A percentile compares a stretch with the other conserved stretches of the same genome.
These are phyloP conservation scores for Colletotrichum orbiculare DNA, from an alignment of 2,329 filamentous ascomycete genomes.

Conservation along the genomic window DNA sequence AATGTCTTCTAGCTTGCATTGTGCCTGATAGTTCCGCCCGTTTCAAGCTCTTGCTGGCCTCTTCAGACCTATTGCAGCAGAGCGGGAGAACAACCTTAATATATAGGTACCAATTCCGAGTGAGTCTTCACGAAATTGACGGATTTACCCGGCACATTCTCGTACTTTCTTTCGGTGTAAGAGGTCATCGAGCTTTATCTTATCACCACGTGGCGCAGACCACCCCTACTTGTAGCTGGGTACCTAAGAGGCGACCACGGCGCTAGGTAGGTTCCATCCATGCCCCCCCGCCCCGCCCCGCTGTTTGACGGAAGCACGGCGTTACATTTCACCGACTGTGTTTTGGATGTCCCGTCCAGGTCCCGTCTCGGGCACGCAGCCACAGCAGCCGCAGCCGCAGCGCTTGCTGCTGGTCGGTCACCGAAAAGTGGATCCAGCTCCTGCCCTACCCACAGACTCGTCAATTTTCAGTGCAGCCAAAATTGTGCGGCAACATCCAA, in stretches of 20 bases:
- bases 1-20: slow-evolving; percentile 56
- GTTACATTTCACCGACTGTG: too few species aligned
- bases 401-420: neutral
- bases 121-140: slow-evolving; percentile 25
- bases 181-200: slow-evolving; percentile 37
- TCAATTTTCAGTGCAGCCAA: slow-evolving; percentile 28
- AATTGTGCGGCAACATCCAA: slow-evolving; percentile 1
- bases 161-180: slow-evolving; percentile 49
- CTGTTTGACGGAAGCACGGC: too few species aligned
- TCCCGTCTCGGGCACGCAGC: too few species aligned
- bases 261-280: too few species aligned
- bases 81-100: slow-evolving; percentile 1
- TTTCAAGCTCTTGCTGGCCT: neutral
- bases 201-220: slow-evolving; percentile 49
- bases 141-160: slow-evolving; percentile 49
- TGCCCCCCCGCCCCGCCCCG: too few species aligned
- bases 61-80: neutral
- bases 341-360: too few species aligned
- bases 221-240: neutral
- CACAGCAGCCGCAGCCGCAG: too few species aligned
- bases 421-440: slow-evolving; percentile 3
- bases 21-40: slow-evolving; percentile 26
- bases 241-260: too few species aligned
- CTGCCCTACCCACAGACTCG: slow-evolving; percentile 40
- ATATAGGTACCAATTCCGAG: slow-evolving; percentile 3